These are phyloP conservation scores for Handroanthus guayacan DNA, from an alignment of 257 asterid species.

Conservation along the genomic window DNA sequence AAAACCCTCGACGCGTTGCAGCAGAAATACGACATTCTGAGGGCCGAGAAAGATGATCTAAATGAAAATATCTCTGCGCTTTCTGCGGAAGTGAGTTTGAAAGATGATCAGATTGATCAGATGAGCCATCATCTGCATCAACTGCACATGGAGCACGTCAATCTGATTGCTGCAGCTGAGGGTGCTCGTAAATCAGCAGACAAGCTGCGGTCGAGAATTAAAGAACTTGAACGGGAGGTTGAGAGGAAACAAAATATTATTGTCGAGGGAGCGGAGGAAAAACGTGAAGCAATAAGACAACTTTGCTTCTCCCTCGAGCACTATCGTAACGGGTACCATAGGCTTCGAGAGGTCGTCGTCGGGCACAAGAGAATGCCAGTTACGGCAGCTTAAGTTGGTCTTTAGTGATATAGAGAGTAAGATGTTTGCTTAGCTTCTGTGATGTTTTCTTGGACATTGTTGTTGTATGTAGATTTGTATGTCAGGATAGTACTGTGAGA, in stretches of 20 bases:
- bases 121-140: conserved; percentile 70
- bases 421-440: not conserved
- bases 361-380: conserved; percentile 51
- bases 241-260: conserved; percentile 59
- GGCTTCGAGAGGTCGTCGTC: conserved; percentile 64
- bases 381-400: conserved; percentile 49
- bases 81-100: conserved; percentile 44
- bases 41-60: conserved; percentile 51
- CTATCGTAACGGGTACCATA: conserved; percentile 69
- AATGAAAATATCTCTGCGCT: conserved; percentile 40
- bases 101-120: conserved; percentile 57
- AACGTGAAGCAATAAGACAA: conserved; percentile 89
- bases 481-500: too few species aligned
- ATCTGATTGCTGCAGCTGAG: conserved; percentile 55
- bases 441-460: too few species aligned
- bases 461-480: too few species aligned
- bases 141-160: conserved; percentile 64
- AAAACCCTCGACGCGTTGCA: conserved; percentile 39
- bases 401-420: not conserved
- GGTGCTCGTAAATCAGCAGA: conserved; percentile 47
- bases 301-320: conserved; percentile 89
- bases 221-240: conserved; percentile 66
- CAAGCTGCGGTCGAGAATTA: conserved; percentile 54
- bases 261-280: conserved; percentile 77
- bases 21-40: conserved; percentile 39